phyloP scores from a whole-genome alignment of 108 stramenopile species.

The Cylindrotheca closterium region DNA sequence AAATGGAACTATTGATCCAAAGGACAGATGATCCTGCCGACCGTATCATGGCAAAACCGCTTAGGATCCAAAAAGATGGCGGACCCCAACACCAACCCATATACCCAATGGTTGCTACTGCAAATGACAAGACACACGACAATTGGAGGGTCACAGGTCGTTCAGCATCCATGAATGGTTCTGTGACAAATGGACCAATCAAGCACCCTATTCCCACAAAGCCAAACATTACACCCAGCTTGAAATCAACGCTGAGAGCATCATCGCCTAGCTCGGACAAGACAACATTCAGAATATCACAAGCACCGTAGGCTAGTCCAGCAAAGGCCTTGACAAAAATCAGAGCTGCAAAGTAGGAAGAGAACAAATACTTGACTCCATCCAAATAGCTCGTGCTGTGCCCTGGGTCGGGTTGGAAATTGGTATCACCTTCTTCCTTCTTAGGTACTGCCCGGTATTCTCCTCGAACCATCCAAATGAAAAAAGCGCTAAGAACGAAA shows the following conservation, averaged over 20 bases:
- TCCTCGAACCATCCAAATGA: conserved; percentile 24
- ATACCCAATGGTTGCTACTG: conserved; percentile 38
- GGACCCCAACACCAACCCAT: conserved; percentile 24
- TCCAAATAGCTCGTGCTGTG: conserved; percentile 53
- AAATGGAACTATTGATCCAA: conserved; percentile 58
- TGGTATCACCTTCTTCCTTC: conserved; percentile 11
- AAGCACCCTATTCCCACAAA: conserved; percentile 67
- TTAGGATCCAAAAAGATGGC: conserved; percentile 23
- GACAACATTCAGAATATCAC: conserved; percentile 65
- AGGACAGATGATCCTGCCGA: conserved; percentile 49
- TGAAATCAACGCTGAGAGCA: conserved; percentile 7
- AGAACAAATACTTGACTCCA: conserved; percentile 42
- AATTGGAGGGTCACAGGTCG: conserved; percentile 41
- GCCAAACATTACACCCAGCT: conserved; percentile 61
- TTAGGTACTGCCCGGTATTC: conserved; percentile 22
- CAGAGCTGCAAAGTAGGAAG: conserved; percentile 51
- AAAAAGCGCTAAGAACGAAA: conserved; percentile 51
- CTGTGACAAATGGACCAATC: conserved; percentile 50
- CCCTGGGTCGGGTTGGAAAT: too few relatives aligned
- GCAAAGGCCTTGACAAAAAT: conserved; percentile 56
- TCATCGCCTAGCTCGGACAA: conserved; percentile 47
- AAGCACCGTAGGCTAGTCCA: conserved; percentile 47
- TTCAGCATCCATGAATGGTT: conserved; percentile 47
- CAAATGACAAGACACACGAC: conserved; percentile 49
- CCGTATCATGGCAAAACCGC: conserved; percentile 42